These are phyloP conservation scores for Kentomonas sorsogonicus DNA, from an alignment of 208 protist genomes.

Conservation along the genomic window DNA sequence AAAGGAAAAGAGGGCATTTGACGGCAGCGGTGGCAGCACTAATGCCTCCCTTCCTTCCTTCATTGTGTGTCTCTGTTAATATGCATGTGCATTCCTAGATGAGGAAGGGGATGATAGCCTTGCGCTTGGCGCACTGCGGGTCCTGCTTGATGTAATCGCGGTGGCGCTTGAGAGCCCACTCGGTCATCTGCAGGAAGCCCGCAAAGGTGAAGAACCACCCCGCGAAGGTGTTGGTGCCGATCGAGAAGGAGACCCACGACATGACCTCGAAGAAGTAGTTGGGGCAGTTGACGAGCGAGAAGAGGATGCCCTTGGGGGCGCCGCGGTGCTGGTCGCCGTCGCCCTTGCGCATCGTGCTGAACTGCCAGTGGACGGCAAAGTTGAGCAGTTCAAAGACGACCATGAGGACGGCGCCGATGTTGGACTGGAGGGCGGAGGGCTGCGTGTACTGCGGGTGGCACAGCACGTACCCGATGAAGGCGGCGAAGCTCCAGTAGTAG, in stretches of 20 bases:
- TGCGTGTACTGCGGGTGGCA: conserved; percentile 84
- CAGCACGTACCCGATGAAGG: conserved; percentile 87
- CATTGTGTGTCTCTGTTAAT: too few relatives aligned
- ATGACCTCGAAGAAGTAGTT: conserved; percentile 96
- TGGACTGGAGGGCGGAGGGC: conserved; percentile 37
- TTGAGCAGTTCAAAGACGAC: conserved; percentile 87
- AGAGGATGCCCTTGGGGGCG: conserved; percentile 83
- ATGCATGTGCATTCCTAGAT: too few relatives aligned
- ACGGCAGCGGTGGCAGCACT: too few relatives aligned
- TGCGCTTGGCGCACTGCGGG: conserved; percentile 60
- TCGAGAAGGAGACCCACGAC: conserved; percentile 89
- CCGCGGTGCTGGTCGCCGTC: conserved; percentile 64
- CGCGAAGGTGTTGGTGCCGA: conserved; percentile 78
- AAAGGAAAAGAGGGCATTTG: too few relatives aligned
- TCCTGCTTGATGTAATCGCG: conserved; percentile 76
- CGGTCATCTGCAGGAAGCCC: conserved; percentile 79
- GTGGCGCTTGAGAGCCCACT: conserved; percentile 88
- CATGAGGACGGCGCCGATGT: conserved; percentile 45
- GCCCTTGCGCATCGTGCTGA: conserved; percentile 79
- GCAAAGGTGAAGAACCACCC: conserved; percentile 79
- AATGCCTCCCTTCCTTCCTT: too few relatives aligned
- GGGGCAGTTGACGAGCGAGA: conserved; percentile 90
- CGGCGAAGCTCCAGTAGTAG: conserved; percentile 94
- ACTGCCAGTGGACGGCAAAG: conserved; percentile 85
- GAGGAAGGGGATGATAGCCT: conserved; percentile 83